Conservation (phyloP, 2,329 filamentous ascomycete genomes). For the Penicillium sumatraense region DNA sequence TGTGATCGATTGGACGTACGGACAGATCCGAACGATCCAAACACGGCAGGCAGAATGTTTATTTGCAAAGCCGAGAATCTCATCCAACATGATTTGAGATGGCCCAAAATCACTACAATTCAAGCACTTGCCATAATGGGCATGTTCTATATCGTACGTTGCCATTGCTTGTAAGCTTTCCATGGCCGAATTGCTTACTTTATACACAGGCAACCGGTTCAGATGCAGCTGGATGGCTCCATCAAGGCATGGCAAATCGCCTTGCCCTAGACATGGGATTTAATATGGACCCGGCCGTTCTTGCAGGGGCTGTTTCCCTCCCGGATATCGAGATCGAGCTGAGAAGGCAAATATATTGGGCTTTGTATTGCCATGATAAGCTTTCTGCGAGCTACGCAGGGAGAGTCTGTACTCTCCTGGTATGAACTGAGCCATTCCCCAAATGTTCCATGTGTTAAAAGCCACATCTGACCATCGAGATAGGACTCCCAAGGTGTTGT, state of each 20-base stretch:
- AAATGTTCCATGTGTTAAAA: background rate
- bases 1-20: constrained; percentile 38
- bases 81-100: constrained; percentile 26
- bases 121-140: constrained; percentile 41
- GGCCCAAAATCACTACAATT: constrained; percentile 43
- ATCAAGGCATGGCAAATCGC: constrained; percentile 44
- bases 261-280: constrained; percentile 45
- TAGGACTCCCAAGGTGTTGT: constrained; percentile 39
- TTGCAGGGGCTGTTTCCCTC: constrained; percentile 31
- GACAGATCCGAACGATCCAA: constrained; percentile 34
- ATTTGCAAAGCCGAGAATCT: constrained; percentile 32
- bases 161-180: background rate
- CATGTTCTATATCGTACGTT: constrained; percentile 32
- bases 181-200: background rate
- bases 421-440: constrained; percentile 19
- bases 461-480: background rate
- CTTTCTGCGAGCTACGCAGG: constrained; percentile 41
- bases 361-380: constrained; percentile 43
- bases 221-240: constrained; percentile 43
- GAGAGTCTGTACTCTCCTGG: constrained; percentile 41
- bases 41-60: constrained; percentile 40
- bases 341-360: constrained; percentile 43
- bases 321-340: constrained; percentile 35
- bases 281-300: constrained; percentile 38
- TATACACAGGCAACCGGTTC: constrained; percentile 35